Percentiles rank a stretch among this genome's conserved stretches.
Conservation (phyloP, 371 early-diverging fungal species). For the Mucor piriformis region DNA sequence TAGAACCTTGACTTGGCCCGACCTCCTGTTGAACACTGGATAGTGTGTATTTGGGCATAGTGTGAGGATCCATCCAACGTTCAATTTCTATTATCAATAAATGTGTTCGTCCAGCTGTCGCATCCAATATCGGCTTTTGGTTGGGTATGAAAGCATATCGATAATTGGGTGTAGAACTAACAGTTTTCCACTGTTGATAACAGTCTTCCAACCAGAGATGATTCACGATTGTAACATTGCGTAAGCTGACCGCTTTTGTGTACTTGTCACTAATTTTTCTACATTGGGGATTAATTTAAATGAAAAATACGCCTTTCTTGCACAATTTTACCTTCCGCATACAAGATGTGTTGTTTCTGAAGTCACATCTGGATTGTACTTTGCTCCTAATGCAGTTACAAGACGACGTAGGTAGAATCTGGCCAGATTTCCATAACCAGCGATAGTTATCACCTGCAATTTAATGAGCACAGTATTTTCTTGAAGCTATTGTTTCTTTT, state of each 20-base stretch:
- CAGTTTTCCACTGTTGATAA: constrained; percentile 58
- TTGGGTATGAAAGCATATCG: constrained; percentile 60
- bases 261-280: constrained; percentile 56
- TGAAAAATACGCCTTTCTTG: too few species aligned
- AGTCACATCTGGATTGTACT: neutral
- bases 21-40: neutral
- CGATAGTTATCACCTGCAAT: constrained; percentile 54
- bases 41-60: neutral
- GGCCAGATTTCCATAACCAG: constrained; percentile 69
- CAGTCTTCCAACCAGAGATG: constrained; percentile 90
- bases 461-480: too few species aligned
- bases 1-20: neutral
- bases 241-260: constrained; percentile 56
- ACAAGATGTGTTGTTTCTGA: constrained; percentile 70
- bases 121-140: constrained; percentile 18
- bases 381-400: constrained; percentile 64
- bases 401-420: constrained; percentile 74
- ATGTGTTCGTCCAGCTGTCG: constrained; percentile 34
- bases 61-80: neutral
- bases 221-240: constrained; percentile 71
- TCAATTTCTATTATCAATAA: constrained; percentile 19
- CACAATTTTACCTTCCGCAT: constrained; percentile 54
- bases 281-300: neutral
- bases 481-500: too few species aligned
- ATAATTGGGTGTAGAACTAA: constrained; percentile 51